Conservation (phyloP, 2,329 filamentous ascomycete genomes). For the Nemania sp. region DNA sequence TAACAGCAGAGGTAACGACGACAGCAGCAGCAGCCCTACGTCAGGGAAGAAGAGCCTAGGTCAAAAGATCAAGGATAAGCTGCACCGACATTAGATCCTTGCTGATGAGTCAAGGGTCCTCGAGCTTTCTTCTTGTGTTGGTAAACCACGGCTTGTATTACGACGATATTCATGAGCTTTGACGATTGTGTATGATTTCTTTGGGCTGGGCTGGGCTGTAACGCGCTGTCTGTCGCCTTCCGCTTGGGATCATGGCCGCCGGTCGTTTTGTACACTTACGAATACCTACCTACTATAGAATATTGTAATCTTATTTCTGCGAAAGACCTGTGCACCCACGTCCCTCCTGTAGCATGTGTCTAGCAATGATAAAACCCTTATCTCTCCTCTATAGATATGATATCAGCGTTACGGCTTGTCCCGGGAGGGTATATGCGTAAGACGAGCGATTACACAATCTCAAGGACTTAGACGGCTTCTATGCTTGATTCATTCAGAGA, state of each 20-base stretch:
- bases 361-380: background rate
- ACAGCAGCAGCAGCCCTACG: slow-evolving; percentile 29
- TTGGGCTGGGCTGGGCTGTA: too few relatives aligned
- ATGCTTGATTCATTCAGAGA: too few relatives aligned
- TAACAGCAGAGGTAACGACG: slow-evolving; percentile 19
- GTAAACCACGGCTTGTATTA: slow-evolving; percentile 1
- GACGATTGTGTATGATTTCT: background rate
- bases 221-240: background rate
- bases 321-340: background rate
- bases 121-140: background rate
- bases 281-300: too few relatives aligned
- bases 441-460: too few relatives aligned
- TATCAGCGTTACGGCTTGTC: too few relatives aligned
- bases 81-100: slow-evolving; percentile 57
- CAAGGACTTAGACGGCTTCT: too few relatives aligned
- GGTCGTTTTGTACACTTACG: background rate
- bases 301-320: background rate
- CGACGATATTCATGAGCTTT: background rate
- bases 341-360: background rate
- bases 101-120: background rate
- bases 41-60: slow-evolving; percentile 57
- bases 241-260: background rate
- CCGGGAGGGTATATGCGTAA: too few relatives aligned
- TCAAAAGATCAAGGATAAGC: slow-evolving; percentile 71
- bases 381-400: too few relatives aligned